These are phyloP conservation scores for Kalmusia sp. DNA, from an alignment of 2,329 filamentous ascomycete genomes.

Conservation along the genomic window DNA sequence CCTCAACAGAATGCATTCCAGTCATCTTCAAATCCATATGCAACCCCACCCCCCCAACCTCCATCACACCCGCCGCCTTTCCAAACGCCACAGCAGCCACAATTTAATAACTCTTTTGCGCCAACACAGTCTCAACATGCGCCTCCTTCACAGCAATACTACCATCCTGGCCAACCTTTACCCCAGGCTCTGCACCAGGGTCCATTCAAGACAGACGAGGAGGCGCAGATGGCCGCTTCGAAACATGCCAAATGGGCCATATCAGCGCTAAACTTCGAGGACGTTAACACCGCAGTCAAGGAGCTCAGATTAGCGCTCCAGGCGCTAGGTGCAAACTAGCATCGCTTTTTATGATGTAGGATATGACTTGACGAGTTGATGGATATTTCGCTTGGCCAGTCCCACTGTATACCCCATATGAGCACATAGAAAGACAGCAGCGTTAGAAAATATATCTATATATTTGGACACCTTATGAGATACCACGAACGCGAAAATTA, in stretches of 20 bases:
- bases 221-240: constrained; percentile 77
- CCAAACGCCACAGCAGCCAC: constrained; percentile 18
- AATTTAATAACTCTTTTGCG: constrained; percentile 13
- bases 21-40: constrained; percentile 22
- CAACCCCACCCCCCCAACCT: constrained; percentile 15
- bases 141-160: constrained; percentile 14
- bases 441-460: no score
- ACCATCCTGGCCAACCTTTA: constrained; percentile 10
- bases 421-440: constrained; percentile 17
- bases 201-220: constrained; percentile 67
- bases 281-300: constrained; percentile 86
- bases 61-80: constrained; percentile 15
- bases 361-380: constrained; percentile 7
- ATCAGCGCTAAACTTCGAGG: constrained; percentile 95
- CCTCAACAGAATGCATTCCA: constrained; percentile 31
- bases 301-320: constrained; percentile 80
- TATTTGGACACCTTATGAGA: no score
- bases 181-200: constrained; percentile 38
- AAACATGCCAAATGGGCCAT: constrained; percentile 98
- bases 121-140: constrained; percentile 19
- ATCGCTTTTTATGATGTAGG: constrained; percentile 1
- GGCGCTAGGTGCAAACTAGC: constrained; percentile 68
- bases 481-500: no score
- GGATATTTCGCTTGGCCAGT: constrained; percentile 6
- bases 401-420: constrained; percentile 23